Evolutionary conservation across 345 rosid species (phyloP).

Genomic region (Eucalyptus viminalis): DNA sequence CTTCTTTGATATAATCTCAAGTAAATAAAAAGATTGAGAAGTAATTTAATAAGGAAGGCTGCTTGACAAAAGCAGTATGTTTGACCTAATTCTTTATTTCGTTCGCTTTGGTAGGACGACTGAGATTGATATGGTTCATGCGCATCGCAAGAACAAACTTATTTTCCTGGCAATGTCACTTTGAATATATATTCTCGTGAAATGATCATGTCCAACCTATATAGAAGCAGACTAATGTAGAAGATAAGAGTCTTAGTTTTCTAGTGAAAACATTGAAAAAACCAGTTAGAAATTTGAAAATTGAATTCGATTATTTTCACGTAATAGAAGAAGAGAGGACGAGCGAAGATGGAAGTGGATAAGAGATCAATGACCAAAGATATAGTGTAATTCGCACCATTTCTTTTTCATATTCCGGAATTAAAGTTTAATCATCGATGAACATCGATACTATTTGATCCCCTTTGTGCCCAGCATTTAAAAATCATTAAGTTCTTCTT

Average conservation of each 20-base stretch:
- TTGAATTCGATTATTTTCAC: background rate
- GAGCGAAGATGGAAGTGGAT: background rate
- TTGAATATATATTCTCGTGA: background rate
- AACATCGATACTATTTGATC: background rate
- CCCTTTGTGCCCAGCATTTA: background rate
- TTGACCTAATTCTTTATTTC: background rate
- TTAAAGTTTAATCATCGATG: background rate
- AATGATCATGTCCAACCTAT: background rate
- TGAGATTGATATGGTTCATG: background rate
- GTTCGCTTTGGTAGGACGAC: background rate
- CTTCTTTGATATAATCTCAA: background rate
- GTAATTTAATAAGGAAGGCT: background rate
- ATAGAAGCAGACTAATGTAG: background rate
- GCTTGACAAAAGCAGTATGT: background rate
- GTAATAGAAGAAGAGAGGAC: background rate
- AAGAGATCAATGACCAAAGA: background rate
- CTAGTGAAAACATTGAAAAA: background rate
- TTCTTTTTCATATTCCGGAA: background rate
- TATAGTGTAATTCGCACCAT: background rate
- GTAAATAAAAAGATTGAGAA: background rate
- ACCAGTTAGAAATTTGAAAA: background rate
- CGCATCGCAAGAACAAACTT: background rate
- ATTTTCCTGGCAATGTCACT: background rate
- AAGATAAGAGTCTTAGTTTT: background rate
- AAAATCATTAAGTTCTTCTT: background rate